These are phyloP conservation scores for Penicillium paxilli DNA, from an alignment of 495 filamentous ascomycete species.

Conservation along the genomic window DNA sequence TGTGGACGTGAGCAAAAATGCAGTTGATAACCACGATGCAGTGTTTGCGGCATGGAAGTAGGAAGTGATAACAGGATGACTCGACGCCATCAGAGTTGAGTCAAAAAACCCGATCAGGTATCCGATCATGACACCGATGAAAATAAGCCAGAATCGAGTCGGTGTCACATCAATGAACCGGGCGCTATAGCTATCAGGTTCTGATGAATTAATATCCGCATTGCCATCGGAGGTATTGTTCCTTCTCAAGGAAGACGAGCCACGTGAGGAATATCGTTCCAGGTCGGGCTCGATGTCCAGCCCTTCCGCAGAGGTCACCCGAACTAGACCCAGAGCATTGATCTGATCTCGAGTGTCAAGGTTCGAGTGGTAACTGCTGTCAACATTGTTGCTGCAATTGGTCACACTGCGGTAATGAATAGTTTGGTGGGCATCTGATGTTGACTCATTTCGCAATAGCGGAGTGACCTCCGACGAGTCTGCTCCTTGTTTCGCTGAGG, in stretches of 20 bases:
- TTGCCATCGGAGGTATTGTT: conserved; percentile 9
- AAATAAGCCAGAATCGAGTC: conserved; percentile 53
- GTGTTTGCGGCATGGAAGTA: conserved; percentile 73
- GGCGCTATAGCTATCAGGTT: conserved; percentile 27
- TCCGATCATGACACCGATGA: conserved; percentile 45
- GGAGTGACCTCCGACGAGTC: conserved; percentile 18
- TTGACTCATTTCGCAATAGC: conserved; percentile 13
- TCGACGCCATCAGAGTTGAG: conserved; percentile 77
- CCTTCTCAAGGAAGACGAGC: conserved; percentile 11
- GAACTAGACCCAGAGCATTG: conserved; percentile 17
- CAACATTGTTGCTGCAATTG: conserved; percentile 11
- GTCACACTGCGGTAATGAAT: conserved; percentile 7
- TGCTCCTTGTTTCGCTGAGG: background rate
- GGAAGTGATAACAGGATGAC: conserved; percentile 78
- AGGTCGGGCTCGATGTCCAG: conserved; percentile 32
- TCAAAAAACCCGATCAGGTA: conserved; percentile 66
- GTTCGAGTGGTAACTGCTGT: conserved; percentile 20
- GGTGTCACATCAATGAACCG: conserved; percentile 49
- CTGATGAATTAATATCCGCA: conserved; percentile 1
- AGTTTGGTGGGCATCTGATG: conserved; percentile 1
- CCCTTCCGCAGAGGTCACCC: conserved; percentile 33
- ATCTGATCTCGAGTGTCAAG: conserved; percentile 22
- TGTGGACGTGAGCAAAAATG: conserved; percentile 75
- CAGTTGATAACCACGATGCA: conserved; percentile 79
- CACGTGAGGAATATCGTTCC: conserved; percentile 23